Conservation (phyloP, 202 grass and related monocot genomes). For the Panicum virgatum region DNA sequence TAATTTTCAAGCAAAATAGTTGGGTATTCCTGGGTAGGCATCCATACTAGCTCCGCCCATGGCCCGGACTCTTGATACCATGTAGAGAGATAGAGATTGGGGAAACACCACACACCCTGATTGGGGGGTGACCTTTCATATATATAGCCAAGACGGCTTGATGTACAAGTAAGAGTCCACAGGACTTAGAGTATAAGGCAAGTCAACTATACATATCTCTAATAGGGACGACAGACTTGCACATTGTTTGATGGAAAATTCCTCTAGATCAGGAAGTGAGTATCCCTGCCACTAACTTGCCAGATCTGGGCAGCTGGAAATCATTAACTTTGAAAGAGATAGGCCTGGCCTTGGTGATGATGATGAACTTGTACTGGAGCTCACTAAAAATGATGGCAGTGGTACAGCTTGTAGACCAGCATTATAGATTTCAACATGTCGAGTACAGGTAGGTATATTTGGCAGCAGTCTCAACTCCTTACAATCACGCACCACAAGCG, state of each 20-base stretch:
- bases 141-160: too few relatives aligned
- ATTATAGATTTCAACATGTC: conserved; percentile 8
- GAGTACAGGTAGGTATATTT: neutral
- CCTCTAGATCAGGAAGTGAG: neutral
- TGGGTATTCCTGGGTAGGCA: too few relatives aligned
- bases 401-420: conserved; percentile 3
- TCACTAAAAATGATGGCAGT: neutral
- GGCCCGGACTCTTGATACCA: too few relatives aligned
- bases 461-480: neutral
- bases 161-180: too few relatives aligned
- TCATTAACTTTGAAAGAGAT: conserved; percentile 7
- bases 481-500: conserved; percentile 6
- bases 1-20: too few relatives aligned
- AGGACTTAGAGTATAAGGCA: too few relatives aligned
- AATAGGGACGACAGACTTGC: neutral
- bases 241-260: conserved; percentile 19
- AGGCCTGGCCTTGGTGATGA: neutral
- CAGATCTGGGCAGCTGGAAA: conserved; percentile 6
- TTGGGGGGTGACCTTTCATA: too few relatives aligned
- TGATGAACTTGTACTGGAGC: neutral
- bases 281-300: conserved; percentile 22
- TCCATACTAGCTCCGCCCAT: too few relatives aligned
- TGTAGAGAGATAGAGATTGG: too few relatives aligned
- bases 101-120: too few relatives aligned
- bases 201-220: too few relatives aligned